Evolutionary conservation across 73 alveolate genomes (phyloP).

Genomic region (Uronychia binucleata): DNA sequence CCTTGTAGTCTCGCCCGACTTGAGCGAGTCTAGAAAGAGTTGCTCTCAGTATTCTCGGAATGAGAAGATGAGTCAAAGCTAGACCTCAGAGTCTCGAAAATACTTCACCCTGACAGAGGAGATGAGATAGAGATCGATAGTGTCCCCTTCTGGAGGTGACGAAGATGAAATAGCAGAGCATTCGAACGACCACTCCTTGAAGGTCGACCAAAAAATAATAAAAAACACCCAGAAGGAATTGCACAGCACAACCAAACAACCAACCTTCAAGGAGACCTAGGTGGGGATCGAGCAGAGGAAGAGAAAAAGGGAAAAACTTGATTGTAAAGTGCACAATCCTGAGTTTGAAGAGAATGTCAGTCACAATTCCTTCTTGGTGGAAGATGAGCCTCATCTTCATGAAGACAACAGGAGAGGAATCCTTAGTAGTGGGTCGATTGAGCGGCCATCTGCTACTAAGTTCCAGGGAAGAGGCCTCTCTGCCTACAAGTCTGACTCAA

Average conservation of each 20-base stretch:
- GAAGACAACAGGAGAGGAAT: not conserved
- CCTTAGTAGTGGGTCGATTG: not conserved
- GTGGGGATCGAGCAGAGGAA: not conserved
- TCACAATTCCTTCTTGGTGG: not conserved
- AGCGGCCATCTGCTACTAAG: not conserved
- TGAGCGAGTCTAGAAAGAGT: not conserved
- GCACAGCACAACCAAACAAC: not conserved
- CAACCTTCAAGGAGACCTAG: not conserved
- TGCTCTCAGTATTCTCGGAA: not conserved
- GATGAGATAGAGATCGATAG: not conserved
- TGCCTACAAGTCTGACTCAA: too few relatives aligned
- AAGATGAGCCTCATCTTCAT: too few relatives aligned
- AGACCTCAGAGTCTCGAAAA: not conserved
- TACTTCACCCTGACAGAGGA: not conserved
- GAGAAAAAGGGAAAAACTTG: not conserved
- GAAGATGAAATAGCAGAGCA: not conserved
- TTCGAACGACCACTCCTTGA: not conserved
- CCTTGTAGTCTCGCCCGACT: not conserved
- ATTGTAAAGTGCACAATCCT: not conserved
- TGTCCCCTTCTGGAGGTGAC: not conserved
- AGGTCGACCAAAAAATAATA: not conserved
- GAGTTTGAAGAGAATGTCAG: not conserved
- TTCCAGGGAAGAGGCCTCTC: too few relatives aligned
- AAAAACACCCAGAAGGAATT: not conserved
- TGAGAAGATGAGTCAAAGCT: not conserved